Percentiles rank a stretch among this genome's conserved stretches.
These are phyloP conservation scores for Aureococcus anophagefferens DNA, from an alignment of 108 stramenopile species.

Conservation along the genomic window DNA sequence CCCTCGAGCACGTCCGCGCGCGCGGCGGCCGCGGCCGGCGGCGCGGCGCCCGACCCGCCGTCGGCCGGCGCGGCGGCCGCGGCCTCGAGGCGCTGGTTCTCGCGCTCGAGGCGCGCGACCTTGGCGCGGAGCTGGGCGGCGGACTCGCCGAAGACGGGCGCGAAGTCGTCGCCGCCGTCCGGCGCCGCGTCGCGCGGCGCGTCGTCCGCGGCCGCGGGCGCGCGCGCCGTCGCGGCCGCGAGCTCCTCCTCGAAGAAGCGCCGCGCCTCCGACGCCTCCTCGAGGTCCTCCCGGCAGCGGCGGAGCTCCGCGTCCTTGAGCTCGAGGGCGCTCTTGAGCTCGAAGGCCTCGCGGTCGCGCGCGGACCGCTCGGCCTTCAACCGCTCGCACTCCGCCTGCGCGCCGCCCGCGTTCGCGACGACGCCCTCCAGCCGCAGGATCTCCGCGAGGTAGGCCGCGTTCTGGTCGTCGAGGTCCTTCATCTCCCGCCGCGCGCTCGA, in stretches of 20 bases:
- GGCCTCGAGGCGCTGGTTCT: neutral
- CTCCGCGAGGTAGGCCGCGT: neutral
- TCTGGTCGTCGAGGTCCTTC: neutral
- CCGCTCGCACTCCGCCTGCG: neutral
- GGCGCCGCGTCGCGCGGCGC: too few species aligned
- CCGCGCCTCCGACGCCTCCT: neutral
- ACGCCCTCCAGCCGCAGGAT: neutral
- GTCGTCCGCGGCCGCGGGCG: too few species aligned
- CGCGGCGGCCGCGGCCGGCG: too few species aligned
- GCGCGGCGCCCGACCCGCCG: too few species aligned
- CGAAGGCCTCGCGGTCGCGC: neutral
- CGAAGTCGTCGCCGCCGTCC: neutral
- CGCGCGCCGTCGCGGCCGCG: too few species aligned
- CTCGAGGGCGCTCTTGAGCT: neutral
- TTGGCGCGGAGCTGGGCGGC: neutral
- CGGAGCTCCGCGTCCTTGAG: neutral
- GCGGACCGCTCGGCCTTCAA: neutral
- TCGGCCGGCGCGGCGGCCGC: too few species aligned
- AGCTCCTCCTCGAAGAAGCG: neutral
- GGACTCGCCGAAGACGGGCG: neutral
- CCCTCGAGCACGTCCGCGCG: too few species aligned
- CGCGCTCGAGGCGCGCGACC: neutral
- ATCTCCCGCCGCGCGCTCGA: neutral
- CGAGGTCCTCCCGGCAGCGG: neutral
- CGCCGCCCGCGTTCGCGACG: neutral